Base-by-base conservation (phyloP, 129 eudicot genomes). In the Centaurea solstitialis region DNA sequence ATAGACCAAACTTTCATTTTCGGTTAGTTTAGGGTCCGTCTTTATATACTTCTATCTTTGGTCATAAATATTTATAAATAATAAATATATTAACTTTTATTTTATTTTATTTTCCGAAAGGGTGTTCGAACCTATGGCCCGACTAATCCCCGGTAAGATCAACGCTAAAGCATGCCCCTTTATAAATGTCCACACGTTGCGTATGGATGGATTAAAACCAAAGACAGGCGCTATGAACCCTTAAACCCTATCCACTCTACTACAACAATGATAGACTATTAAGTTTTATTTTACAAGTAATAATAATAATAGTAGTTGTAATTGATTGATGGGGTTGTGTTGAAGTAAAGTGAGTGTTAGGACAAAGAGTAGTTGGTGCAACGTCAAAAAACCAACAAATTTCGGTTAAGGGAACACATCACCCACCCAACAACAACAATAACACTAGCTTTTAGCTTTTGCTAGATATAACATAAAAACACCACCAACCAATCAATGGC, bases 301-400 rank as follows among this genome's bases (percentile, higher is more conserved):
- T 17, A n/a, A 57, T 4, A 57, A 6, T 57, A 17, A 50, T 57
- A 57, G 7, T 17, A 17, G 7, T 53, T 15, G 2, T 13, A 24
- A 75, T 75, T 75, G 22, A 76, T 59, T 10, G 77, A 11, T 50
- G 62, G 71, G 47, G 77, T 62, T 33, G 79, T 17, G 11, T 35
- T 73, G 84, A 80, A 73, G 73, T 50, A 80, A 73, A 80, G 30
- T 26, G n/a, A n/a, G 68, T 73, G 45, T 30, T 40, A 45, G 79
- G 79, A 81, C 68, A 65, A 81, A 9, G 68, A 41, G 69, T 74
- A 65, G 84, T 74, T 74, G 84, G 84, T 81, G 79, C 79, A 74
- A 74, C 74, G 79, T 81, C 84, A 26, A 64, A 73, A 26, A 81
- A 18, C 69, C 84, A 81, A 81, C 69, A 80, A 67, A 62, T 65